Conservation (phyloP, 2,329 filamentous ascomycete genomes). For the Cryphonectria radicalis region DNA sequence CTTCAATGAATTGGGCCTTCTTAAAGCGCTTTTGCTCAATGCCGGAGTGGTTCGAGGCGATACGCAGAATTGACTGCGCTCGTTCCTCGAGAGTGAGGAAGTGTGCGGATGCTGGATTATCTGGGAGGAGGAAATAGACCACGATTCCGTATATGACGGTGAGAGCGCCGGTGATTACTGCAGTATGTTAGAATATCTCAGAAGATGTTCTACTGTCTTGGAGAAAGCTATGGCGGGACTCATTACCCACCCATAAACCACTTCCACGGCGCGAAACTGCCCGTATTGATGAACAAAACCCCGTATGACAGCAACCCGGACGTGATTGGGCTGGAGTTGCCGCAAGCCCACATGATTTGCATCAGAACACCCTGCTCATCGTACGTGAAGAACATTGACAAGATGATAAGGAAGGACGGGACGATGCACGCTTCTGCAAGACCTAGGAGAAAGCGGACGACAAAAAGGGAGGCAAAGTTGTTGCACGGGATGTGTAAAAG, state of each 20-base stretch:
- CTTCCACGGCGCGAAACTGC: conserved; percentile 43
- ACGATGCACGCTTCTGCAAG: conserved; percentile 36
- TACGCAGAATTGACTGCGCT: conserved; percentile 40
- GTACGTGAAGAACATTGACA: conserved; percentile 44
- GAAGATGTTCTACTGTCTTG: neutral
- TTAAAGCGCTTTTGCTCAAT: conserved; percentile 44
- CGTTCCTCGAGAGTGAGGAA: conserved; percentile 40
- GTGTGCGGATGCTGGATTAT: conserved; percentile 32
- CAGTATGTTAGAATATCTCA: neutral
- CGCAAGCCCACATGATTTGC: conserved; percentile 47
- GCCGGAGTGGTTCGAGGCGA: conserved; percentile 42
- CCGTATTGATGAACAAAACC: conserved; percentile 40
- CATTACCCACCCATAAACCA: conserved; percentile 42
- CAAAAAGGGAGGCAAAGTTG: conserved; percentile 36
- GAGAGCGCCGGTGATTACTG: conserved; percentile 31
- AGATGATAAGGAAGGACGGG: conserved; percentile 32
- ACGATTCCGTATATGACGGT: conserved; percentile 31
- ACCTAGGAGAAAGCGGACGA: conserved; percentile 37
- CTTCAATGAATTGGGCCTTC: conserved; percentile 34
- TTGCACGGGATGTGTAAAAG: conserved; percentile 38
- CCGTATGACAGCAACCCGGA: conserved; percentile 40
- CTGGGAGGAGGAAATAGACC: conserved; percentile 28
- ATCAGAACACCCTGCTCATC: conserved; percentile 40
- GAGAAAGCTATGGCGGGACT: neutral
- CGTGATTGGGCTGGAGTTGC: conserved; percentile 40